phyloP scores from a whole-genome alignment of 2,329 filamentous ascomycete genomes.

The Beauveria caledonica region DNA sequence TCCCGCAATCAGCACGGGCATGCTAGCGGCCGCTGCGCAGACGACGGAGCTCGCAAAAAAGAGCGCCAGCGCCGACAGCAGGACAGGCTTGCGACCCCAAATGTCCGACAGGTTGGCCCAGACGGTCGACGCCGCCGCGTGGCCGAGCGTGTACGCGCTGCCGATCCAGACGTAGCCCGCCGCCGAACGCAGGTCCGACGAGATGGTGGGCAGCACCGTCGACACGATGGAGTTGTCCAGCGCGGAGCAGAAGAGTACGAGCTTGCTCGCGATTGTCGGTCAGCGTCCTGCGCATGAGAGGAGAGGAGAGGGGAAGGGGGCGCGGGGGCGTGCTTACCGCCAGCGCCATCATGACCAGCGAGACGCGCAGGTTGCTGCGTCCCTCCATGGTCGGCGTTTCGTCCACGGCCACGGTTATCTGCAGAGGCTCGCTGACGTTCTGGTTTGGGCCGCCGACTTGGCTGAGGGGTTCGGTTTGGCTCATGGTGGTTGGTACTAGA shows the following conservation, averaged over 20 bases:
- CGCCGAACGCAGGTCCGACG: constrained; percentile 48
- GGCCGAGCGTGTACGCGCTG: constrained; percentile 58
- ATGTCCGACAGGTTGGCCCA: constrained; percentile 56
- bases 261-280: neutral
- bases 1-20: constrained; percentile 39
- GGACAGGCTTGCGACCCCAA: constrained; percentile 44
- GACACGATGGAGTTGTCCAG: constrained; percentile 11
- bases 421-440: neutral
- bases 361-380: constrained; percentile 3
- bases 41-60: constrained; percentile 43
- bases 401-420: neutral
- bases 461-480: constrained; percentile 1
- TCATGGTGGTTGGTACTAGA: neutral
- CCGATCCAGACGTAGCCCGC: constrained; percentile 66
- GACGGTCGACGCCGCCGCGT: constrained; percentile 51
- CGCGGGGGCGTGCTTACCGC: neutral
- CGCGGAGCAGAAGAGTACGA: constrained; percentile 10
- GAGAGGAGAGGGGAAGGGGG: too few species aligned
- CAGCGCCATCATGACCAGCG: constrained; percentile 2
- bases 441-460: neutral
- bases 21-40: constrained; percentile 33
- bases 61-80: constrained; percentile 36
- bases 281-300: too few species aligned
- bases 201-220: constrained; percentile 41
- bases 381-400: constrained; percentile 2